Base-by-base conservation (phyloP, 352 stramenopile species). In the Globisporangium viniferum region DNA sequence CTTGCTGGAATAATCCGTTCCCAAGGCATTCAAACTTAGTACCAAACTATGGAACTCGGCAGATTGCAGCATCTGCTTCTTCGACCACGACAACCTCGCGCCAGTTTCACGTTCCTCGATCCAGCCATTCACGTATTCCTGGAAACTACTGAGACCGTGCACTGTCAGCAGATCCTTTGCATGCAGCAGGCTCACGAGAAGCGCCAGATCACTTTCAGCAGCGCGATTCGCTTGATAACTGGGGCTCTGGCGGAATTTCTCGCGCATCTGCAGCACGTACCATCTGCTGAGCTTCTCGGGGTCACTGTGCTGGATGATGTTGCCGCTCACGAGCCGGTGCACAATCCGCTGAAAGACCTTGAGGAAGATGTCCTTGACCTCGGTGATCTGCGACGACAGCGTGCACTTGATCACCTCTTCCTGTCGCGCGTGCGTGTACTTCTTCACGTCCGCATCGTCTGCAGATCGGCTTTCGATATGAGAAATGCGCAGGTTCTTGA, bases 391-490 rank as follows among this genome's bases (percentile, higher is more conserved):
- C 14, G 69, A 71, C 29, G 74, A 81, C 10, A 92, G 68, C 54
- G 70, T 84, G 68, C 84, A 94, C 29, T 91, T 84, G 66, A 94
- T 88, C 33, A 95, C 86, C 59, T 95, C 88, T 72, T 95, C 88
- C 58, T 93, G 86, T 2, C 88, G 76, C 22, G 83, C 85, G 59
- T 94, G 87, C 1, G 87, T 96, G 69, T 94, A 94, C 54, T 89
- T 88, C 35, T 90, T 93, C 18, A 99, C 97, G 64, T 98, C 93
- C 1, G 83, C 39, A 79, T 99, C 98, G 49, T 98, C 91, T 22
- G 98, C 97, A 2, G 84, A 96, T 20, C 97, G 88, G 63, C 94
- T 90, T 79, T 99, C 97, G 53, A 99, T 98, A 71, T 97, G 87
- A 22, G 86, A 92, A 65, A 99, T 97, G 15, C 90, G 84, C 33